Base-by-base conservation (phyloP, 23 red algal genomes). In the Gracilaria caudata region DNA sequence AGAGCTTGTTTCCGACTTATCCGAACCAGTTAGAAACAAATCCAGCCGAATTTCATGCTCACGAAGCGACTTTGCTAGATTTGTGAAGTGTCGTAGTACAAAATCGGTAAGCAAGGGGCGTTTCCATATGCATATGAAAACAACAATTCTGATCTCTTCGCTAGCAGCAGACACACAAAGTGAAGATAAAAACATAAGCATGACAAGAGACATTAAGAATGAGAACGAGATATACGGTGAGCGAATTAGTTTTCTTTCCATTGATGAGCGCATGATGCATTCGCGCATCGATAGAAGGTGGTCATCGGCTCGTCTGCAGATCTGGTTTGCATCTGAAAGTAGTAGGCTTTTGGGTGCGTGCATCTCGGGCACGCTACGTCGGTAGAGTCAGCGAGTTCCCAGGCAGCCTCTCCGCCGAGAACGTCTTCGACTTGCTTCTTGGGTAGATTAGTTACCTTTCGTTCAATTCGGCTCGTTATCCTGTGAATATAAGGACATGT, bases 241-340 rank as follows among this genome's bases (percentile, higher is more conserved):
- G 53, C 24, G 26, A 30, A 44, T 72, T 86, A 96, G 60, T 91
- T 86, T 79, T 98, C 95, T 59, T 91, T 94, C 97, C 97, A 99
- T 60, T 99, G 97, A 81, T 95, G 66, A 6, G 61, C 75, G 71
- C 97, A 99, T 75, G 37, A 5, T 14, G 40, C 38, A 3, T 86
- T 45, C 0, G 80, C 80, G 58, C 97, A 99, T 30, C 90, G 86
- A 73, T 93, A 94, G 63, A 99, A 99, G 0, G 91, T 95, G 1
- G 93, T 94, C 92, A 94, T 90, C 9, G 93, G 93, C 71, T 99
- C 97, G 71, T 99, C 97, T 14, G 97, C 97, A 39, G 85, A 92
- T 49, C 97, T 88, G 2, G 97, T 99, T 72, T 99, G 97, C 90
- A 99, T 92, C 53, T 99, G 93, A 87, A 91, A 95, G 79, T 89